Evolutionary conservation across 148 eudicot genomes (phyloP), one percentile per base, ranked within the genome.

Genomic region (Simmondsia chinensis): DNA sequence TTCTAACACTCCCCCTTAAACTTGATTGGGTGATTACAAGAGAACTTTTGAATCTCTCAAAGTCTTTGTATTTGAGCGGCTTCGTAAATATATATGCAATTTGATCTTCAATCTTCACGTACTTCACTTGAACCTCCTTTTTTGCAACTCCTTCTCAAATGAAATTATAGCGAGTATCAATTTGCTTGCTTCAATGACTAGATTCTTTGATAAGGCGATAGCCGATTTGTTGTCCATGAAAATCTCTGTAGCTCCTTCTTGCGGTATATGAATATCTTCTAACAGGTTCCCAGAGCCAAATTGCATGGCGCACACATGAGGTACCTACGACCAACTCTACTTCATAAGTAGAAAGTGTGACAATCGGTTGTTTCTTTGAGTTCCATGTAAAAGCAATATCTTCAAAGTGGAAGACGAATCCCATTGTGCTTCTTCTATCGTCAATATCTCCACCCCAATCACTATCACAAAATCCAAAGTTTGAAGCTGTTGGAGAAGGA

Each of bases 131-230:
- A 17, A 14, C 9, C 2, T 13, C 40, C 4, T 36, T 36, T 14
- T 36, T 8, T 14, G 3, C 40, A 36, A 6, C 7, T 13, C 6
- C 2, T n/a, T n/a, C n/a, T n/a, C n/a, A n/a, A n/a, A n/a, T n/a
- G n/a, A n/a, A n/a, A n/a, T n/a, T n/a, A n/a, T 49, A 49, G 9
- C 20, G 11, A 1, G 11, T 49, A 14, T 49, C 27, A 11, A 49
- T 34, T 12, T 49, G 54, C 17, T 34, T 34, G 20, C 12, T 34
- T 33, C 18, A 32, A 20, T 35, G 2, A 49, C 30, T n/a, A 42
- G 30, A 34, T 49, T 49, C 8, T 33, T 49, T 20, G n/a, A n/a
- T n/a, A n/a, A n/a, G n/a, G n/a, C n/a, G n/a, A n/a, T n/a, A n/a
- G n/a, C n/a, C n/a, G n/a, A 36, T 20, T 36, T 6, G 18, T 36